Conservation (phyloP, 768 basidiomycete species). For the Dioszegia crocea region DNA sequence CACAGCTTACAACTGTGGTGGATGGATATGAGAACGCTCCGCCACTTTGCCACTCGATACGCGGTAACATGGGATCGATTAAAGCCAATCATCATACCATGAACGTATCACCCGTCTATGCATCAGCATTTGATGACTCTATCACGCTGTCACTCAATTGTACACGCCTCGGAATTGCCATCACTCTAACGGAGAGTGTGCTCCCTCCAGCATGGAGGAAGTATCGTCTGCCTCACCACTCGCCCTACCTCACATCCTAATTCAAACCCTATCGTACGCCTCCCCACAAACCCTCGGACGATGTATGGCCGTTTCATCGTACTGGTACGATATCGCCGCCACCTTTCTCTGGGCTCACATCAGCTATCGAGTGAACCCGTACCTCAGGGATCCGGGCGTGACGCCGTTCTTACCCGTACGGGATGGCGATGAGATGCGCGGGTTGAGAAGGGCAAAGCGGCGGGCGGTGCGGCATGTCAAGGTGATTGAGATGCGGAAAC, state of each 20-base stretch:
- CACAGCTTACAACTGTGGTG: no score
- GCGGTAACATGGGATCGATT: no score
- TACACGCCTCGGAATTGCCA: background rate
- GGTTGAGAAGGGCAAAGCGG: conserved; percentile 2
- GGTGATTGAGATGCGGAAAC: conserved; percentile 3
- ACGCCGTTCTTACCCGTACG: conserved; percentile 3
- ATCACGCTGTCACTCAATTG: background rate
- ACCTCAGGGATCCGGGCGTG: background rate
- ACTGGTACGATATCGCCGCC: conserved; percentile 4
- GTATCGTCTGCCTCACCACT: background rate
- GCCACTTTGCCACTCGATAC: no score
- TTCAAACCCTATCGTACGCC: conserved; percentile 1
- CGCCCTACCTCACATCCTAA: conserved; percentile 7
- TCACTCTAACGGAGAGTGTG: no score
- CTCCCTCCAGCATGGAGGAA: background rate
- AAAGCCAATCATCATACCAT: no score
- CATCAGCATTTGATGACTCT: no score
- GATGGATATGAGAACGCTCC: no score
- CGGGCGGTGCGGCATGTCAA: background rate
- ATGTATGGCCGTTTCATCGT: background rate
- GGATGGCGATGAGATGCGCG: background rate
- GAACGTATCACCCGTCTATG: no score
- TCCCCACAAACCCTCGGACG: background rate
- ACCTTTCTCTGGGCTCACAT: conserved; percentile 1
- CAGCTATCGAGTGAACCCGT: conserved; percentile 8